phyloP scores from a whole-genome alignment of 2,329 filamentous ascomycete species.

The Raffaelea albimanens region DNA sequence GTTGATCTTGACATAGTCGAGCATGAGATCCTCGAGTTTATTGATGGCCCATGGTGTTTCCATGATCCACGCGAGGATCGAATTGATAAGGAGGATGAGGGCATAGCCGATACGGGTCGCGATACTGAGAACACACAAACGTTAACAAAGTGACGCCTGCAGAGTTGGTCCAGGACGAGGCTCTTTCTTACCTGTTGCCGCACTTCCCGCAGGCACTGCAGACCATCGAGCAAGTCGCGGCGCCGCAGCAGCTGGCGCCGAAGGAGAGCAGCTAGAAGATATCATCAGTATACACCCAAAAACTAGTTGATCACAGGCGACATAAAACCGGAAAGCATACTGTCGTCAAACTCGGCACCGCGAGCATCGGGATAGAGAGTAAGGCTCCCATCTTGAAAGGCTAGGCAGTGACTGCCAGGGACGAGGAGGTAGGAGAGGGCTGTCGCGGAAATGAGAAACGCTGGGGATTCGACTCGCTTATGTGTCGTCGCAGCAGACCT shows the following conservation, averaged over 20 bases:
- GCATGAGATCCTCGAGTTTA: slow-evolving; percentile 81
- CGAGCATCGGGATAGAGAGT: slow-evolving; percentile 81
- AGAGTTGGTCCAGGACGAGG: neutral
- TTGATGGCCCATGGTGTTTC: slow-evolving; percentile 97
- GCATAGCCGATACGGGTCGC: slow-evolving; percentile 95
- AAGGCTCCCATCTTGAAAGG: slow-evolving; percentile 70
- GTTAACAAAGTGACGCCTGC: slow-evolving; percentile 3
- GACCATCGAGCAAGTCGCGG: slow-evolving; percentile 90
- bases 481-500: too few relatives aligned
- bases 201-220: slow-evolving; percentile 96
- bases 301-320: too few relatives aligned
- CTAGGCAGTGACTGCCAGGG: neutral
- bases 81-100: slow-evolving; percentile 90
- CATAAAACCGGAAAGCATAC: slow-evolving; percentile 40
- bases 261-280: slow-evolving; percentile 6
- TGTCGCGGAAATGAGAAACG: neutral
- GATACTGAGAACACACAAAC: slow-evolving; percentile 48
- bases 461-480: too few relatives aligned
- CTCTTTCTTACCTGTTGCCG: slow-evolving; percentile 72
- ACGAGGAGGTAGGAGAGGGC: too few relatives aligned
- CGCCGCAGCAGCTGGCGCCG: slow-evolving; percentile 86
- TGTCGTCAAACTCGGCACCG: slow-evolving; percentile 74
- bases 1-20: slow-evolving; percentile 93
- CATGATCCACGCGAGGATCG: slow-evolving; percentile 97
- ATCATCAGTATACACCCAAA: neutral